Base-by-base conservation (phyloP, 176 grass and related monocot species). In the Carex scoparia region DNA sequence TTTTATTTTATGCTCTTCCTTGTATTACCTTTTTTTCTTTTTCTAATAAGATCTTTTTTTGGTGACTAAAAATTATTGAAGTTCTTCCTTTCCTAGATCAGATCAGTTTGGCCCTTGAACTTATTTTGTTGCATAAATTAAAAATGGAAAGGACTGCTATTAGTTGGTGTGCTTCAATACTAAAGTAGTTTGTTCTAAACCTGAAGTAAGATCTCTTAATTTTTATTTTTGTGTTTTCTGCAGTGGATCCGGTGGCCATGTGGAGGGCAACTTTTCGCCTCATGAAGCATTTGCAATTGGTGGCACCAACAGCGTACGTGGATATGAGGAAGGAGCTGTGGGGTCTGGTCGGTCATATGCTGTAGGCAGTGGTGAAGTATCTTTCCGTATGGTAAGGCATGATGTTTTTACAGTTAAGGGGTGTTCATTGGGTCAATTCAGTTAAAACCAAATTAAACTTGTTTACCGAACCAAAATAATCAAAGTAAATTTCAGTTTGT, bases 221-320 rank as follows among this genome's bases (percentile, higher is more conserved):
- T 81, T 81, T 81, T 81, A 61, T 40, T 6, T 83, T 86, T 53
- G 63, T 63, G 5, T 84, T 69, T 90, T 74, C 51, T 97, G 31
- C 80, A 99, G 97, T 91, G 93, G 83, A 79, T 99, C 87, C 81
- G 90, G 91, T 85, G 97, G 93, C 79, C 90, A 92, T 7, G 93
- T 99, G 30, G 81, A 90, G 81, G 96, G 96, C 6, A 99, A 94
- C 18, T 99, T 99, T 89, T 87, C 93, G 7, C 93, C 93, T 65
- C 91, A 99, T 79, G 91, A 94, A 89, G 96, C 96, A 82, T 99
- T 99, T 89, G 87, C 91, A 48, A 94, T 95, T 85, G 96, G 96
- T 80, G 96, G 96, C 63, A 92, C 91, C 31, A 95, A 99, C 84
- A 99, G 88, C 86, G 96, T 99, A 44, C 93, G 96, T 89, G 96